Evolutionary conservation across 768 basidiomycete genomes (phyloP).

Genomic region (Phylloporus sp.): DNA sequence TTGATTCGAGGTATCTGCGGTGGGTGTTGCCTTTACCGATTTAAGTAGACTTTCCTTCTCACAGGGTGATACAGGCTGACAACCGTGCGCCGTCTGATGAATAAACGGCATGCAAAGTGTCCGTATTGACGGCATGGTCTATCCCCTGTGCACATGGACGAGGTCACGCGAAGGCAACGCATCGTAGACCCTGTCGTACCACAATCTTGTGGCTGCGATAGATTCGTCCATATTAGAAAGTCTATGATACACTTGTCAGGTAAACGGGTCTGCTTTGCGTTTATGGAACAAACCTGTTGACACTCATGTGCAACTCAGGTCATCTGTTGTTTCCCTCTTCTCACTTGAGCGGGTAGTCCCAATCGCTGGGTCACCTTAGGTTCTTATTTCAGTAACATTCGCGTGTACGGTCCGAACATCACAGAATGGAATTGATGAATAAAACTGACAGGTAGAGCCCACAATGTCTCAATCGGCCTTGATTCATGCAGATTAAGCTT

Average conservation of each 20-base stretch:
- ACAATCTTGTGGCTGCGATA: background rate
- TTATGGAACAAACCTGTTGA: constrained; percentile 3
- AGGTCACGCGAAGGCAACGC: background rate
- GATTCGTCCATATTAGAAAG: background rate
- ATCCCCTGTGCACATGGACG: background rate
- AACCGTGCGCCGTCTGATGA: background rate
- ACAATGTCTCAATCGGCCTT: background rate
- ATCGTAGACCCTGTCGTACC: background rate
- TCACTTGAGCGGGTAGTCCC: background rate
- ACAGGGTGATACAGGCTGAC: constrained; percentile 5
- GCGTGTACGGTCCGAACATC: background rate
- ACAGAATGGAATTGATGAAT: background rate
- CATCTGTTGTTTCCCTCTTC: background rate
- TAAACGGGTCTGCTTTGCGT: background rate
- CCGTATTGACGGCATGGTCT: background rate
- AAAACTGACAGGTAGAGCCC: background rate
- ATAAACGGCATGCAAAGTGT: background rate
- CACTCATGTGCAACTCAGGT: background rate
- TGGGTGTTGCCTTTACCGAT: constrained; percentile 8
- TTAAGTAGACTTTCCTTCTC: constrained; percentile 13
- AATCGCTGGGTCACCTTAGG: background rate
- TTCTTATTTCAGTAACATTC: background rate
- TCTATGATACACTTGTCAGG: constrained; percentile 3
- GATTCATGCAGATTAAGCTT: background rate
- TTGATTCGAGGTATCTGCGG: constrained; percentile 9